Evolutionary conservation across 352 stramenopile genomes (phyloP), one percentile per base, ranked within the genome.

Genomic region (Globisporangium okanoganense): DNA sequence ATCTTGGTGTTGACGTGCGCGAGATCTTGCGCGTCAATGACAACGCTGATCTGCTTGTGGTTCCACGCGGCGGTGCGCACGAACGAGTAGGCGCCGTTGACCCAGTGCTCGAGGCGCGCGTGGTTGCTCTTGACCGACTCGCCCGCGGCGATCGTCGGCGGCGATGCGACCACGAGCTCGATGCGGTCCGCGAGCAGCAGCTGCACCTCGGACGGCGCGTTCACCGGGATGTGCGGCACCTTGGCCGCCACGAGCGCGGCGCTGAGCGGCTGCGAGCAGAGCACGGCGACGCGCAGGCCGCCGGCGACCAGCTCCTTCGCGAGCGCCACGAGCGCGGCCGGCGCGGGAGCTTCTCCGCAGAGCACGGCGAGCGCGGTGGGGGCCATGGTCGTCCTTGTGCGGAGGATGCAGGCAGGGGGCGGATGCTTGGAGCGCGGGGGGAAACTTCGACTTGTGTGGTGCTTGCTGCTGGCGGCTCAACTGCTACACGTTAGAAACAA

Each of bases 41-140:
- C 66, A 38, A 97, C 87, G 57, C 70, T 82, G 57, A 93, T 90
- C 70, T 92, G 85, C 68, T 92, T 88, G 74, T 96, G 72, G 70
- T 95, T 90, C 82, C 88, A 92, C 3, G 88, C 87, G 9, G 87
- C 83, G 2, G 86, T 80, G 65, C 87, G 88, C 56, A 93, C 84
- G 54, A 95, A 91, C 43, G 82, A 76, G 59, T 83, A 88, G 35
- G 83, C 75, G 57, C 86, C 86, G 14, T 76, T 84, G 54, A 92
- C 78, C 87, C 81, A 94, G 44, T 68, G 56, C 49, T 78, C 71
- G 47, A 95, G 71, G 9, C 71, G 71, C 29, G 69, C 61, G 61
- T 86, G 78, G 41, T 66, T 61, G 57, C 49, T 59, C 63, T 85
- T 85, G 59, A 58, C 41, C 1, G 72, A 61, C 38, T 77, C 72